Evolutionary conservation across 495 filamentous ascomycete genomes (phyloP).

Genomic region (Collariella sp.): DNA sequence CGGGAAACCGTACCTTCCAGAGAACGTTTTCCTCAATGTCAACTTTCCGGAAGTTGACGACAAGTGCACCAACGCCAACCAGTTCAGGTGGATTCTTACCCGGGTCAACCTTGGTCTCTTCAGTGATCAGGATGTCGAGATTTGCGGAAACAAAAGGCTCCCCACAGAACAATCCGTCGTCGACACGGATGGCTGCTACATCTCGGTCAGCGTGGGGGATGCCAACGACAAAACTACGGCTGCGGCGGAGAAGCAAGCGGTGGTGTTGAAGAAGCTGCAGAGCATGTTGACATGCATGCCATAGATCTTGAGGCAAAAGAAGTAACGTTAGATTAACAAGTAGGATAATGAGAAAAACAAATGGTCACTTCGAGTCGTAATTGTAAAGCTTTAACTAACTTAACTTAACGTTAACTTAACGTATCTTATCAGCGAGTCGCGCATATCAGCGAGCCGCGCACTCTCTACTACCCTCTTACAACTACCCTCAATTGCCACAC

Average conservation of each 20-base stretch:
- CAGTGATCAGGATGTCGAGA: conserved; percentile 46
- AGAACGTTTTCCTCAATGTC: conserved; percentile 54
- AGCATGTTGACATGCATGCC: conserved; percentile 42
- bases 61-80: conserved; percentile 36
- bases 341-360: too few relatives aligned
- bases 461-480: too few relatives aligned
- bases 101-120: conserved; percentile 47
- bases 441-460: too few relatives aligned
- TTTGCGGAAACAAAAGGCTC: conserved; percentile 47
- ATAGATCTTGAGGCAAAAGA: too few relatives aligned
- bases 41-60: conserved; percentile 50
- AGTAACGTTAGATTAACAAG: too few relatives aligned
- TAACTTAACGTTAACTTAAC: too few relatives aligned
- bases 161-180: conserved; percentile 50
- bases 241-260: conserved; percentile 44
- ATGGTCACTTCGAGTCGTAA: too few relatives aligned
- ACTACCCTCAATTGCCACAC: too few relatives aligned
- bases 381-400: too few relatives aligned
- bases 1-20: conserved; percentile 53
- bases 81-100: conserved; percentile 54
- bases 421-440: too few relatives aligned
- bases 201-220: conserved; percentile 54
- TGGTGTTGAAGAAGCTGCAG: conserved; percentile 47
- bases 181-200: conserved; percentile 44
- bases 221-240: conserved; percentile 51